Percentiles rank a stretch among this genome's conserved stretches.
phyloP scores from a whole-genome alignment of 2,329 filamentous ascomycete genomes.

The Decorospora gaudefroyi region DNA sequence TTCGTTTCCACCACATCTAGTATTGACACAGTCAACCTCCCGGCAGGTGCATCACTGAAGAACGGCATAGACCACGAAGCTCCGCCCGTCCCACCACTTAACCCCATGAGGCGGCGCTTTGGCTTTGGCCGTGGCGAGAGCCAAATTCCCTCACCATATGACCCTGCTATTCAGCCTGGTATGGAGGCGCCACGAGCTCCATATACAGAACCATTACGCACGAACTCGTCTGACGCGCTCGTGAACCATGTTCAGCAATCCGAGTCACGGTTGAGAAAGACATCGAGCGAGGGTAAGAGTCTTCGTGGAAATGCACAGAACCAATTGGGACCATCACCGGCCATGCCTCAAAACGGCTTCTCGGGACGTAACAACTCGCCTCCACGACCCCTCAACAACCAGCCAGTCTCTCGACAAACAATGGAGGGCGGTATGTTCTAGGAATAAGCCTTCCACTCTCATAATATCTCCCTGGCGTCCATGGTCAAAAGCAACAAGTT shows the following conservation, averaged over 20 bases:
- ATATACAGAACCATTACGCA: slow-evolving; percentile 45
- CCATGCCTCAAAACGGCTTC: slow-evolving; percentile 35
- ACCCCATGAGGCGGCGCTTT: slow-evolving; percentile 61
- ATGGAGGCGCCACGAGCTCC: slow-evolving; percentile 40
- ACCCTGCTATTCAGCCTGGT: slow-evolving; percentile 48
- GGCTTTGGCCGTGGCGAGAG: slow-evolving; percentile 48
- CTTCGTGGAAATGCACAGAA: slow-evolving; percentile 51
- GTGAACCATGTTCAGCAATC: slow-evolving; percentile 42
- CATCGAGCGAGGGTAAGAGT: slow-evolving; percentile 56
- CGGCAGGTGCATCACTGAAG: slow-evolving; percentile 59
- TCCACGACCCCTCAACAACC: slow-evolving; percentile 33
- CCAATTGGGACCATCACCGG: slow-evolving; percentile 31
- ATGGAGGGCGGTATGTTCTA: slow-evolving; percentile 48
- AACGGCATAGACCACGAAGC: slow-evolving; percentile 52
- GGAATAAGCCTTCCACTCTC: too few species aligned
- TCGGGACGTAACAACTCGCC: slow-evolving; percentile 37
- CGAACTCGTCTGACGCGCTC: slow-evolving; percentile 52
- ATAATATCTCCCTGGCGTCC: slow-evolving; percentile 4
- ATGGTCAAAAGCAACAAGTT: slow-evolving; percentile 13
- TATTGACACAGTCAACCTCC: slow-evolving; percentile 62
- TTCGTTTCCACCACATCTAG: slow-evolving; percentile 61
- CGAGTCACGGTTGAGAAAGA: slow-evolving; percentile 53
- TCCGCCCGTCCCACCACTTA: slow-evolving; percentile 62
- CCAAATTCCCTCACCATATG: slow-evolving; percentile 28
- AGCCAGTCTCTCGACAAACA: slow-evolving; percentile 29